Conservation (phyloP, 441 rosid genomes). For the Pelargonium fulgidum region DNA sequence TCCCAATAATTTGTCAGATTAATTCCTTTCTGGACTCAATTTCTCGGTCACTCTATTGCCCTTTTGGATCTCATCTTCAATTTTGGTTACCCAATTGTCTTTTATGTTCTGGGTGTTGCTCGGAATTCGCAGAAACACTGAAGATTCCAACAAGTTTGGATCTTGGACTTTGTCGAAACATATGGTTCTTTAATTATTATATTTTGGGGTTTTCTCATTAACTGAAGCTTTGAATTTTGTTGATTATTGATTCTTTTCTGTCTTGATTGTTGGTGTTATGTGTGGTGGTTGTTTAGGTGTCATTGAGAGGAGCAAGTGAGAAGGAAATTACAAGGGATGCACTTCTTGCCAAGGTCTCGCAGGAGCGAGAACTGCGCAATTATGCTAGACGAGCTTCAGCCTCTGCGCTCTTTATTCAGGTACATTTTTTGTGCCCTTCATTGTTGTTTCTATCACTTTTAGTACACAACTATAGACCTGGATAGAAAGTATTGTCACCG, state of each 20-base stretch:
- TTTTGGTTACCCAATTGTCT: not conserved
- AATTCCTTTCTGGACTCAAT: not conserved
- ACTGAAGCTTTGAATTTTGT: not conserved
- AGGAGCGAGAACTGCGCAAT: slow-evolving; percentile 74
- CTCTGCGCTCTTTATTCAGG: slow-evolving; percentile 55
- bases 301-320: slow-evolving; percentile 87
- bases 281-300: slow-evolving; percentile 48
- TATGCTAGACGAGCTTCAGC: slow-evolving; percentile 68
- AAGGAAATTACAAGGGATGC: slow-evolving; percentile 89
- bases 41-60: not conserved
- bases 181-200: not conserved
- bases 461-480: not conserved
- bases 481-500: not conserved
- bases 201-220: not conserved
- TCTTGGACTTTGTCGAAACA: not conserved
- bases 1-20: not conserved
- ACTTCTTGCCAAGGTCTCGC: slow-evolving; percentile 76
- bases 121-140: not conserved
- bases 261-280: not conserved
- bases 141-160: slow-evolving; percentile 1
- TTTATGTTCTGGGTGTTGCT: not conserved
- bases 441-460: not conserved
- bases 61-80: not conserved
- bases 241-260: not conserved
- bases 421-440: slow-evolving; percentile 15